Evolutionary conservation across 306 rosid genomes (phyloP), one percentile per base, ranked within the genome.

Genomic region (Dryas alaskensis): DNA sequence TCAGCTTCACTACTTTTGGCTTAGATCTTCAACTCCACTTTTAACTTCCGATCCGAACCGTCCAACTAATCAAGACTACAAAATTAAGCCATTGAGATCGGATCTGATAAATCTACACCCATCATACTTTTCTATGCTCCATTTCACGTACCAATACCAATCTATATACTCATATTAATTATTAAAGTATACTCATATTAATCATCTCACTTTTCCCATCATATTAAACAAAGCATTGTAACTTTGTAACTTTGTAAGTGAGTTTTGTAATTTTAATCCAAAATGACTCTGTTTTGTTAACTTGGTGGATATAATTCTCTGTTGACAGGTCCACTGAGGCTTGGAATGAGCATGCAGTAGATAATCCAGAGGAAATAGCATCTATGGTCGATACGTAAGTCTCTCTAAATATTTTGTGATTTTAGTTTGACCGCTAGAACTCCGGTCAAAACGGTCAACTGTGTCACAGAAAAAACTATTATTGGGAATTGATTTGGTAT

Each of bases 291-390:
- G 44, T 17, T 64, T 43, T n/a, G 31, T 25, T 52, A 44, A 50
- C 9, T 45, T 13, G 9, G 31, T 12, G 17, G 11, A 11, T 0
- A 5, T 40, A 17, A 54, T 66, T 59, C 2, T 31, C 46, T 49
- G 10, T 60, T 81, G 80, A 49, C 87, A 94, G 99, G 81, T 82
- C 78, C 48, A 65, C 64, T 50, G 81, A 78, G 70, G 40, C 51
- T 72, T 42, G 57, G 74, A 87, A 87, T 67, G 88, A 87, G 78
- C 96, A 92, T 58, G 96, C 97, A 40, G 96, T 86, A 52, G 86
- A 87, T 39, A 84, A 92, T 82, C 99, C 97, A 72, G 99, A 90
- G 67, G 95, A 92, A 76, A 79, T 94, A 57, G 96, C 96, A 72
- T 74, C 96, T 5, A 69, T 83, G 96, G 95, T 94, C 61, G 86